Conservation (phyloP, 2,329 filamentous ascomycete genomes). For the Exserohilum turcica region DNA sequence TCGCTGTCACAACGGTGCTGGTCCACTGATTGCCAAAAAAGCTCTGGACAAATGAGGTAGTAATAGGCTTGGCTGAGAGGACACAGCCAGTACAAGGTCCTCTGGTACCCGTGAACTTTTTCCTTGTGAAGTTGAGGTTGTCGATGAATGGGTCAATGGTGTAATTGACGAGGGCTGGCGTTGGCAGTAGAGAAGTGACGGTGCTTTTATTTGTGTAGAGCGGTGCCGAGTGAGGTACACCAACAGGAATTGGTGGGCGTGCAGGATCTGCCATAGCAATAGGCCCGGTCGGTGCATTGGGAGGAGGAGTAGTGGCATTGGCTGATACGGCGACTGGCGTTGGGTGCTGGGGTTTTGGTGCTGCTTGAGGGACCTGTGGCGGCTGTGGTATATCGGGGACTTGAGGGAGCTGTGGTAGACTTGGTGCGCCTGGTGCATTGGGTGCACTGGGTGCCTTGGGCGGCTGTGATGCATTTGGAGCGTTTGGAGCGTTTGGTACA, state of each 20-base stretch:
- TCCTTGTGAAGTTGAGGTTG: too few relatives aligned
- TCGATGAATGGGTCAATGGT: background rate
- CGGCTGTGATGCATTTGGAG: background rate
- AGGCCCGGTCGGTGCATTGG: background rate
- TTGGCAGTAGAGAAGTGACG: background rate
- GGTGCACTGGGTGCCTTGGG: background rate
- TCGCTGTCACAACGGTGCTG: constrained; percentile 34
- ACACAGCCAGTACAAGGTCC: constrained; percentile 40
- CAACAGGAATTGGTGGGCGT: background rate
- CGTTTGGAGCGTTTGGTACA: too few relatives aligned
- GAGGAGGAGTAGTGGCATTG: background rate
- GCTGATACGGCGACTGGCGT: background rate
- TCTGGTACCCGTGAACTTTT: constrained; percentile 1
- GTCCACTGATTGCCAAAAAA: constrained; percentile 20
- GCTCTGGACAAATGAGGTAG: constrained; percentile 22
- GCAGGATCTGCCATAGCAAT: background rate
- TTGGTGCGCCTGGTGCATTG: too few relatives aligned
- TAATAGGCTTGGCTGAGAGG: constrained; percentile 32
- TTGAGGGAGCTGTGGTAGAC: too few relatives aligned
- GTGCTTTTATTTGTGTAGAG: background rate
- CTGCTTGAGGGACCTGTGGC: background rate
- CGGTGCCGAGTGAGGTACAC: background rate
- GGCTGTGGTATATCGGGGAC: too few relatives aligned
- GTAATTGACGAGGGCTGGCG: background rate
- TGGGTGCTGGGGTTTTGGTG: background rate